Evolutionary conservation across 1,284 basidiomycete species (phyloP), one percentile per base, ranked within the genome.

Genomic region (Dichomitus squalens): DNA sequence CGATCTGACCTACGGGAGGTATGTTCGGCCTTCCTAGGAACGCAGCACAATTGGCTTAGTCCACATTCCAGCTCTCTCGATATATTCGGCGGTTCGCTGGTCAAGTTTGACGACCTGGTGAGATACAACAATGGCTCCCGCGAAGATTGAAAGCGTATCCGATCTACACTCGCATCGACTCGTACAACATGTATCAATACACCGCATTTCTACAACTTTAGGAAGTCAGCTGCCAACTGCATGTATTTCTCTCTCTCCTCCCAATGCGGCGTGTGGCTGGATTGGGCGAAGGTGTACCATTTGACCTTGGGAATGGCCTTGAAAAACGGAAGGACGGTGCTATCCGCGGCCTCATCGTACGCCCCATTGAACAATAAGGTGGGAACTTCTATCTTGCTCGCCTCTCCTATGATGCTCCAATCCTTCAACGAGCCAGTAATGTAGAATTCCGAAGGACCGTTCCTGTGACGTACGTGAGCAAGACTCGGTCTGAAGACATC

Each of bases 1-100:
- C 6, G 96, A 99, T 72, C 76, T 99, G 61, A 99, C 97, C 1
- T 99, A 90, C 71, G 97, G 97, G 59, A 96, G 94, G 92, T 93
- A 66, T 65, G 80, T 11, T 16, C 14, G 23, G 20, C 33, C 29
- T 25, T 53, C 23, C 34, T 29, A 11, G 5, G n/a, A 2, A 29
- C 43, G 4, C 4, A 31, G 6, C 29, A 33, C 25, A n/a, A 47
- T 5, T 9, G 18, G 3, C 5, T 25, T 4, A n/a, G 4, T 7
- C 6, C 41, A 5, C 23, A 39, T 2, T 33, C 16, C 35, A 92
- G 90, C 59, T 80, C 92, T 1, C 76, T 95, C 31, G 92, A 95
- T 68, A 93, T 95, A 18, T 95, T 95, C 66, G 92, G 92, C 1
- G 93, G 93, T 0, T 77, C 69, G 0, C 77, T 88, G 4, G 91